Base-by-base conservation (phyloP, 2,329 filamentous ascomycete species). In the Alternaria conjuncta region DNA sequence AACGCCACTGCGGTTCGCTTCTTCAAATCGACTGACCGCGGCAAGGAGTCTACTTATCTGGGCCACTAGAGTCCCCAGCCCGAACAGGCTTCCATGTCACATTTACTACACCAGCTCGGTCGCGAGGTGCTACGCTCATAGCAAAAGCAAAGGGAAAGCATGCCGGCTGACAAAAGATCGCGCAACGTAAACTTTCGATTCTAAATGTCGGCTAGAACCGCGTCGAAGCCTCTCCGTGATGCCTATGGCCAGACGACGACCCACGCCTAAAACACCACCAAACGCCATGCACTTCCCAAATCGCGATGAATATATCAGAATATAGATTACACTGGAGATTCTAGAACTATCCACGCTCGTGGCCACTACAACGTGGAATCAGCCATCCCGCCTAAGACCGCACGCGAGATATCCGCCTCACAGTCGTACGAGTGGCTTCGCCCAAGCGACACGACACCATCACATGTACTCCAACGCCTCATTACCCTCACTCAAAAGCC, bases 41-140 rank as follows among this genome's bases (percentile, higher is more conserved):
- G 13, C n/a, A 2, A 36, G 32, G 7, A 1, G 32, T 36, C 7
- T 36, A 5, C 32, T 36, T 36, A 36, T 36, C 7, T 0, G 32
- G 32, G 4, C 7, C 13, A 36, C 2, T 1, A 8, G 30, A 32
- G 13, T 32, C 6, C 30, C 30, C 6, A 36, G 7, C 30, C 13
- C 30, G 13, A 36, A 36, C 30, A 36, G 30, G 30, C 30, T 36
- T 0, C 30, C 32, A 41, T n/a, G 32, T 4, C 32, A 36, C 32
- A 36, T 0, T 3, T 2, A n/a, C 15, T n/a, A 5, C 4, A 36
- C 15, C 32, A 36, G 15, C 13, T 36, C 15, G 0, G 3, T n/a
- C 32, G 30, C 6, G 15, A 15, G 13, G 30, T 15, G 30, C 15
- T 8, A 41, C 15, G 8, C 1, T 41, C 32, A 41, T 41, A 41